Evolutionary conservation across 2,329 filamentous ascomycete species (phyloP), one percentile per base, ranked within the genome.

Genomic region (Mycosphaerella sp.): DNA sequence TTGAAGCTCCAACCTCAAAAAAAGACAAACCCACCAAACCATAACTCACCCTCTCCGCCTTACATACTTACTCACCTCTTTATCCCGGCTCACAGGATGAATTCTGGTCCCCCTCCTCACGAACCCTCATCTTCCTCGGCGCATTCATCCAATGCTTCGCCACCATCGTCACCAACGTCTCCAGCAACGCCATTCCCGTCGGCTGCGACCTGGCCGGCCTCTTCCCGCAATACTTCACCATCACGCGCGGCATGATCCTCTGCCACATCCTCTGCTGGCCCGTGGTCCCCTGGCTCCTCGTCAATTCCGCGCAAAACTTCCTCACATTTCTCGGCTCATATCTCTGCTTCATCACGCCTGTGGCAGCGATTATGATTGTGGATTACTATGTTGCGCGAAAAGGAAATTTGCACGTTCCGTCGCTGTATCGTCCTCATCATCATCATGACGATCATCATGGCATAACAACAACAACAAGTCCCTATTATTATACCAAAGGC

Each of bases 111-210:
- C 63, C 71, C 0, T 64, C 61, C 4, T 66, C 69, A 4, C 66
- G 72, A 4, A 68, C 69, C 7, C 66, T 65, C 2, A 62, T 73
- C 34, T 73, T 74, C 57, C 66, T 73, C 41, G 68, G 66, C 1
- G 60, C 63, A 1, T 47, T 70, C 1, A 64, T 66, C 4, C 67
- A 67, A 52, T 61, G 63, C n/a, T 65, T 73, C 8, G 69, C 69
- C 13, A 69, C 69, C 6, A 67, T 76, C 21, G 70, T 67, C 36
- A 75, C 72, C 27, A 75, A 75, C 49, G 66, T 73, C 9, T 66
- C 64, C 4, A 64, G 66, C 35, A 74, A 74, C 53, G 67, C 68
- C 0, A 68, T 74, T 41, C 70, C 71, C 0, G 67, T 71, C 37
- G 71, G 70, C 14, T 64, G 66, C 18, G 73, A 75, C 48, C 64